phyloP scores from a whole-genome alignment of 2,329 filamentous ascomycete species.

The Pestalotiopsis sp. region DNA sequence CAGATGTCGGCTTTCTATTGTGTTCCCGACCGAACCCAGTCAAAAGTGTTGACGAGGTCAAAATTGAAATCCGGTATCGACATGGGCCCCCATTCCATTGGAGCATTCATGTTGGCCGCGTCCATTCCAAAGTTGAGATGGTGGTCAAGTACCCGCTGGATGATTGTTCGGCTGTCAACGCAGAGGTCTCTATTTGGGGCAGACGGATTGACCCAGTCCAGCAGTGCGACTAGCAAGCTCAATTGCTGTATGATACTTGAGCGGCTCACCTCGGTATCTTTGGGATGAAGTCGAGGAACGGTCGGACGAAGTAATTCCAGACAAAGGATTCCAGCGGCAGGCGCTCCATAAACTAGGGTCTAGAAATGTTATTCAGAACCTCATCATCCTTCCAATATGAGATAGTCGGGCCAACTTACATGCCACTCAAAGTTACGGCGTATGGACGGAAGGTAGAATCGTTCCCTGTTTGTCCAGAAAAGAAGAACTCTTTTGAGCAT shows the following conservation, averaged over 20 bases:
- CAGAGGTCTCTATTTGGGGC: constrained; percentile 47
- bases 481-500: constrained; percentile 45
- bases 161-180: constrained; percentile 41
- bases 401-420: constrained; percentile 26
- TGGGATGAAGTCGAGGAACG: constrained; percentile 30
- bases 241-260: constrained; percentile 49
- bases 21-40: constrained; percentile 31
- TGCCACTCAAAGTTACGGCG: constrained; percentile 47
- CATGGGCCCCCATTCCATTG: constrained; percentile 31
- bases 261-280: constrained; percentile 35
- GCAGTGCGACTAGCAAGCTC: constrained; percentile 46
- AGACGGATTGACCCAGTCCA: constrained; percentile 47
- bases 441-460: constrained; percentile 33
- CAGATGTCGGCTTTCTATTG: not conserved
- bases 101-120: constrained; percentile 4
- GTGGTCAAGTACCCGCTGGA: constrained; percentile 47
- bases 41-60: constrained; percentile 46
- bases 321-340: constrained; percentile 46
- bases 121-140: constrained; percentile 37
- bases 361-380: constrained; percentile 12
- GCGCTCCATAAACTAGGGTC: constrained; percentile 48
- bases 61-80: constrained; percentile 39
- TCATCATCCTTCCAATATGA: not conserved
- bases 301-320: constrained; percentile 45
- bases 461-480: constrained; percentile 49